Percentiles rank a stretch among this genome's conserved stretches.
Evolutionary conservation across 805 yeast species (phyloP).

Genomic region (Cyberlindnera petersonii): DNA sequence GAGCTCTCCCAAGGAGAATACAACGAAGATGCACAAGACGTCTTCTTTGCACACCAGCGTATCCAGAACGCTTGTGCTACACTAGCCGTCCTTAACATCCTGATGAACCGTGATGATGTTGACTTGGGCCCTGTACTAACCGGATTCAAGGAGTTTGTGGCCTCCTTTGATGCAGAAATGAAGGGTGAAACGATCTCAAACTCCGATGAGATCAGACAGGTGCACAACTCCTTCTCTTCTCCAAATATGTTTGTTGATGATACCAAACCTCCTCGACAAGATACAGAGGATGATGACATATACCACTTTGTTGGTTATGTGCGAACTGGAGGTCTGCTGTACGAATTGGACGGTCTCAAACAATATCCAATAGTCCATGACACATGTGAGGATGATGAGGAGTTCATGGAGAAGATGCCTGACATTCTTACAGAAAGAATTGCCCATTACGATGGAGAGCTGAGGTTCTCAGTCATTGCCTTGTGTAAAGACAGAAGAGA

Average conservation of each 20-base stretch:
- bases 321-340: conserved; percentile 38
- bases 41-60: conserved; percentile 61
- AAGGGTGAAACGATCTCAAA: conserved; percentile 60
- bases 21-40: conserved; percentile 32
- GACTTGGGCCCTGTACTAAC: conserved; percentile 46
- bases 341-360: conserved; percentile 62
- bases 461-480: conserved; percentile 54
- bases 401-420: conserved; percentile 41
- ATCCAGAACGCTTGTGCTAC: conserved; percentile 74
- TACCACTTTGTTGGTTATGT: conserved; percentile 61
- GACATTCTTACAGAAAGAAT: conserved; percentile 45
- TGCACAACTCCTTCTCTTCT: conserved; percentile 58
- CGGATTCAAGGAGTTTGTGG: conserved; percentile 46
- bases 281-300: conserved; percentile 45
- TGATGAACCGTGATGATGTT: conserved; percentile 41
- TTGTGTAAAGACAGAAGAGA: conserved; percentile 48
- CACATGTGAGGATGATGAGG: conserved; percentile 36
- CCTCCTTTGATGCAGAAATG: conserved; percentile 50
- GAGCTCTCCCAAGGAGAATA: conserved; percentile 43
- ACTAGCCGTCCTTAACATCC: conserved; percentile 58
- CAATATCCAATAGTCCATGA: conserved; percentile 53
- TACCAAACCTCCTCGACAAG: conserved; percentile 13
- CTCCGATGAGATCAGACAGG: conserved; percentile 50
- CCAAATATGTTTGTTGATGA: conserved; percentile 52
- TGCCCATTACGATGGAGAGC: conserved; percentile 42